Conservation (phyloP, 345 rosid species). For the Conringia planisiliqua region DNA sequence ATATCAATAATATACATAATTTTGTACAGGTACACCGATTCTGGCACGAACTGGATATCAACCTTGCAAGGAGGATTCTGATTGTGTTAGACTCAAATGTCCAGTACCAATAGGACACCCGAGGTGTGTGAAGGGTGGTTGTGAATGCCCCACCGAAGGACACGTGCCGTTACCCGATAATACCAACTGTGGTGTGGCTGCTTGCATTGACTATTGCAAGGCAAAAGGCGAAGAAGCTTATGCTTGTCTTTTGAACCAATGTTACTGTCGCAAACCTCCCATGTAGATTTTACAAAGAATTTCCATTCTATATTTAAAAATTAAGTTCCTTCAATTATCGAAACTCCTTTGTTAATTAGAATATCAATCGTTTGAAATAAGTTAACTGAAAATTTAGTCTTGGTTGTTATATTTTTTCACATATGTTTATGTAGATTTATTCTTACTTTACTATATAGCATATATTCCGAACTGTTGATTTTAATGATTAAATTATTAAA, state of each 20-base stretch:
- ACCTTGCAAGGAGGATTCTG: background rate
- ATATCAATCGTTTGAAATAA: no score
- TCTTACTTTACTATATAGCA: no score
- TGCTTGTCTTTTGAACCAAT: background rate
- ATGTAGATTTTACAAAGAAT: background rate
- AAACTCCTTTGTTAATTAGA: no score
- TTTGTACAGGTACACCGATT: conserved; percentile 2
- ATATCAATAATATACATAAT: background rate
- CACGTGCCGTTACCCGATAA: background rate
- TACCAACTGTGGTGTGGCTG: conserved; percentile 5
- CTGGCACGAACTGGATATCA: background rate
- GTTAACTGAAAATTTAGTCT: no score
- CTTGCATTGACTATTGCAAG: conserved; percentile 1
- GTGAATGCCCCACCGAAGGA: background rate
- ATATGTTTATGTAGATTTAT: no score
- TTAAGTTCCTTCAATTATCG: no score
- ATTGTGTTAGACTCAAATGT: conserved; percentile 6
- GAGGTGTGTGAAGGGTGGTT: background rate
- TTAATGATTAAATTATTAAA: no score
- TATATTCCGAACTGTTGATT: no score
- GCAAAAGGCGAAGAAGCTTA: background rate
- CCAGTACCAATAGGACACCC: background rate
- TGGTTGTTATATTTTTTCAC: no score
- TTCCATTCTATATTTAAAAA: background rate
- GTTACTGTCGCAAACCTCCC: conserved; percentile 15